Evolutionary conservation across 208 protist genomes (phyloP), one percentile per base, ranked within the genome.

Genomic region (Crithidia brevicula): DNA sequence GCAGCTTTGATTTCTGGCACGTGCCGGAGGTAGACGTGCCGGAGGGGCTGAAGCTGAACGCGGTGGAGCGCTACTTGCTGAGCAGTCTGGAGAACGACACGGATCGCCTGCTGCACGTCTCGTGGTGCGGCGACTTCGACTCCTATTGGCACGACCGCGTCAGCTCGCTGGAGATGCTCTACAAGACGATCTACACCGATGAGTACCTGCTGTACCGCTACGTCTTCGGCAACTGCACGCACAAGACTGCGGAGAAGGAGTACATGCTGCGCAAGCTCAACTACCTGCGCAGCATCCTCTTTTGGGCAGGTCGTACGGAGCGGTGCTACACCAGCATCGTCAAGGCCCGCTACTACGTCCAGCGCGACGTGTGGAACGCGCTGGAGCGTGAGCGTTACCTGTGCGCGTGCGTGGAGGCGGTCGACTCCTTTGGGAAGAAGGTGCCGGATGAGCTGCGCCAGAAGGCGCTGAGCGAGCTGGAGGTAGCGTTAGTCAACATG

Each of bases 121-220:
- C 71, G 77, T 96, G 91, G 91, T 88, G 84, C 47, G 86, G 86
- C 42, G 92, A 95, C 72, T 96, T 96, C 66, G 92, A 96, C 75
- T 77, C 89, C 18, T 96, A 94, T 80, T 96, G 92, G 92, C 68
- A 72, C 31, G 92, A 96, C 67, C 88, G 87, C 59, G 87, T 95
- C 36, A 69, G 78, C 56, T 89, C 84, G n/a, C 86, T 91, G 58
- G 69, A 84, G 34, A 79, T 80, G 62, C 77, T 95, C 28, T 94
- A 81, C 74, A 61, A 71, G 36, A 84, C 76, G 31, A 73, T 96
- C 43, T 96, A 96, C 77, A 72, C 66, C 1, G 59, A 86, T 31
- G 42, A 82, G 16, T 85, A 71, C 71, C 77, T 74, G 34, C 42
- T 94, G 10, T 90, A 83, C 74, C 77, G 71, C 50, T 88, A 86